Evolutionary conservation across 2,329 filamentous ascomycete genomes (phyloP).

Genomic region (Sporothrix pseudoabietina): DNA sequence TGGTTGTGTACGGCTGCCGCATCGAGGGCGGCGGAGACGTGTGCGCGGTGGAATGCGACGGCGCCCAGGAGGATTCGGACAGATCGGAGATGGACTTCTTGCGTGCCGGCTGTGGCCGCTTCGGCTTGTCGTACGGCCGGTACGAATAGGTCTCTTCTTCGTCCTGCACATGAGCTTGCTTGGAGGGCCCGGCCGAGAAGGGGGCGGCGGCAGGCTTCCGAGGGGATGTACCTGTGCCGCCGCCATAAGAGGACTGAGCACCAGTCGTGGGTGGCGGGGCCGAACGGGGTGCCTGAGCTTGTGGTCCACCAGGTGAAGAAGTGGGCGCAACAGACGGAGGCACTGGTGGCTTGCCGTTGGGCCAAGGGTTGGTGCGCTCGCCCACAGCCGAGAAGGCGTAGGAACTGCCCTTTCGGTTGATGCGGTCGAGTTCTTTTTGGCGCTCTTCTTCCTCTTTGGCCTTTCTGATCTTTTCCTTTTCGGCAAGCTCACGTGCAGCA

Average conservation of each 20-base stretch:
- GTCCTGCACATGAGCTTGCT: slow-evolving; percentile 31
- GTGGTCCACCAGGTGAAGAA: slow-evolving; percentile 34
- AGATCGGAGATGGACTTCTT: slow-evolving; percentile 69
- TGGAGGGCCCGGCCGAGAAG: slow-evolving; percentile 57
- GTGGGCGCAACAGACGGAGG: slow-evolving; percentile 38
- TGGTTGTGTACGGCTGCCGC: slow-evolving; percentile 78
- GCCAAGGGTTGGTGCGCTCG: slow-evolving; percentile 71
- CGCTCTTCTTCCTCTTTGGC: slow-evolving; percentile 40
- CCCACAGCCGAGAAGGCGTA: slow-evolving; percentile 68
- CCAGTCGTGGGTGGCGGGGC: slow-evolving; percentile 30
- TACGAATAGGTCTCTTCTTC: slow-evolving; percentile 72
- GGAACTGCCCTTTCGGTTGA: slow-evolving; percentile 49
- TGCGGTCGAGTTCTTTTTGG: slow-evolving; percentile 27
- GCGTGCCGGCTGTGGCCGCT: slow-evolving; percentile 51
- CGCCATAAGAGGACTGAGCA: slow-evolving; percentile 18
- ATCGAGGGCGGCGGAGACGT: slow-evolving; percentile 82
- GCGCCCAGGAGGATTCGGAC: slow-evolving; percentile 84
- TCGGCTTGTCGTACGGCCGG: slow-evolving; percentile 74
- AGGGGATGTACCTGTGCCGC: slow-evolving; percentile 27
- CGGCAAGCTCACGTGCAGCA: slow-evolving; percentile 43
- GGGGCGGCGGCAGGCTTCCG: slow-evolving; percentile 53
- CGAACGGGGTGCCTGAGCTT: slow-evolving; percentile 37
- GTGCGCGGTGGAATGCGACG: slow-evolving; percentile 78
- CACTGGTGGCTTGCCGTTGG: slow-evolving; percentile 57
- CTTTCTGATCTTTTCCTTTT: slow-evolving; percentile 40